Conservation (phyloP, 2,329 filamentous ascomycete species). For the Epichloe glyceriae region DNA sequence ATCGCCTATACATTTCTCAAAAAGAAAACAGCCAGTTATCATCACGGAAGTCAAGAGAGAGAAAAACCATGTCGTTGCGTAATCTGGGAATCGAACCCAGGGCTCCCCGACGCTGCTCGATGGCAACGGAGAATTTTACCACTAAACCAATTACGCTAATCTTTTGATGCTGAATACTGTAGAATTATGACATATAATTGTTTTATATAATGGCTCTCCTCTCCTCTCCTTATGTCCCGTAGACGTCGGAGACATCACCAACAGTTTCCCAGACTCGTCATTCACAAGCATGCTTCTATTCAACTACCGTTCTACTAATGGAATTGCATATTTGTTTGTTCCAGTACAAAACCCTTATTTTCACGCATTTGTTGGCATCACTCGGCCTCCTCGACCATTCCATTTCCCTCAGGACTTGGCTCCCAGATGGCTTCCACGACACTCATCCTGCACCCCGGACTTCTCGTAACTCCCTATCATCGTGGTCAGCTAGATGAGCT, state of each 20-base stretch:
- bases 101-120: slow-evolving; percentile 19
- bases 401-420: slow-evolving; percentile 5
- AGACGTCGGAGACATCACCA: too few species aligned
- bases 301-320: too few species aligned
- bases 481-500: background rate
- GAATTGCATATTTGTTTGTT: too few species aligned
- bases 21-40: too few species aligned
- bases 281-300: too few species aligned
- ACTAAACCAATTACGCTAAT: slow-evolving; percentile 16
- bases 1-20: too few species aligned
- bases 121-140: slow-evolving; percentile 21
- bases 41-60: too few species aligned
- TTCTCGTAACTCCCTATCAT: slow-evolving; percentile 26
- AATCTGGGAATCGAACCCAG: slow-evolving; percentile 23
- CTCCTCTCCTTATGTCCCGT: too few species aligned
- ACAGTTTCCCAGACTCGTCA: too few species aligned
- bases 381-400: background rate
- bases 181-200: too few species aligned
- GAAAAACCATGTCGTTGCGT: slow-evolving; percentile 6
- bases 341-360: too few species aligned
- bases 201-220: background rate
- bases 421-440: slow-evolving; percentile 36
- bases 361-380: background rate
- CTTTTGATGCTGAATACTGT: rapidly evolving
- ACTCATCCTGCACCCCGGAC: slow-evolving; percentile 31